Evolutionary conservation across 2,329 filamentous ascomycete species (phyloP), one percentile per base, ranked within the genome.

Genomic region (Venturia nashicola): DNA sequence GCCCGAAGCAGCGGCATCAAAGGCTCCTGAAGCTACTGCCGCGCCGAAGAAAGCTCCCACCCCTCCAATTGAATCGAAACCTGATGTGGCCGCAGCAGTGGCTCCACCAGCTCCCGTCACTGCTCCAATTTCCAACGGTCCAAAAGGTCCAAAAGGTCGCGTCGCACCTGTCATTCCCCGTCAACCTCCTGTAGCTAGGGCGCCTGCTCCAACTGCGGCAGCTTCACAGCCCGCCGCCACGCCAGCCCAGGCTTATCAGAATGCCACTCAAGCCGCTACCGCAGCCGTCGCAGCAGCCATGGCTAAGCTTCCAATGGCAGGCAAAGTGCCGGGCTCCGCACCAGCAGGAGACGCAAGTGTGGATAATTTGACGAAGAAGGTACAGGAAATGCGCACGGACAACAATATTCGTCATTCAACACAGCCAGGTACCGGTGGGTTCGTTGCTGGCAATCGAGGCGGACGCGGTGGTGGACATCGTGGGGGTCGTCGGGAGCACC

Each of bases 221-320:
- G 65, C 72, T 23, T 65, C 70, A 27, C 68, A 70, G 59, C 59
- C 70, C 46, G 36, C 69, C 7, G 67, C 67, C 12, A 68, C 68
- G n/a, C 68, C 71, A 54, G 70, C 69, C 14, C 71, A 72, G 55
- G 68, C 72, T 55, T 71, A 87, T 11, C 81, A 83, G 67, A 86
- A 88, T 74, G 87, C 88, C 1, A 91, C 89, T 0, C 84, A 87
- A 71, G 85, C 87, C 46, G 89, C 89, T 1, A 87, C 86, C 69
- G 88, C 87, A 39, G 89, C 89, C 9, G 89, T 91, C n/a, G 88
- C 88, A 62, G 84, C 87, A 48, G 89, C 89, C 1, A 91, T 91
- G 86, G 87, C 88, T 1, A 88, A 89, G 70, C 80, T 92, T 32
- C 75, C 76, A n/a, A 67, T 77, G 34, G 68, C 65, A n/a, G 43